Conservation (phyloP, 1,284 basidiomycete species). For the Leccinum solheimii region DNA sequence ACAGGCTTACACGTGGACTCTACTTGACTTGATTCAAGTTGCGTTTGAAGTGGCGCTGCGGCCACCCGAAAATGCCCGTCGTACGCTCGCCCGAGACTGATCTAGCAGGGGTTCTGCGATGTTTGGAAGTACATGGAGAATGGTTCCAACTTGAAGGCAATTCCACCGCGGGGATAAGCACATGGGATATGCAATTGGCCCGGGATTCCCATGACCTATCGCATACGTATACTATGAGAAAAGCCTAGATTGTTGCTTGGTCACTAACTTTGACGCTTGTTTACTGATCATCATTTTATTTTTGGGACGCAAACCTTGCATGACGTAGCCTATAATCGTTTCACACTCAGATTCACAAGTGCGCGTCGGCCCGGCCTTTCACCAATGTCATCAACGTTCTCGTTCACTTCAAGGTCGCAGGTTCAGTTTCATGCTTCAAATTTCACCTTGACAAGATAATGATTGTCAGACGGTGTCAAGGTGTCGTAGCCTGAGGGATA, state of each 20-base stretch:
- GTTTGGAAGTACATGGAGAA: neutral
- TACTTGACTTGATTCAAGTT: neutral
- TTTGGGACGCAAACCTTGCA: neutral
- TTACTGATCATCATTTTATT: neutral
- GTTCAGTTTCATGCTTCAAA: neutral
- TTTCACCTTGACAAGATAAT: neutral
- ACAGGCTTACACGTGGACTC: neutral
- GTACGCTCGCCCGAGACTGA: neutral
- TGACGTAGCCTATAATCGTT: neutral
- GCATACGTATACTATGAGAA: neutral
- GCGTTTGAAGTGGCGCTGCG: neutral
- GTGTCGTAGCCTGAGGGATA: too few relatives aligned
- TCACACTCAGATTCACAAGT: neutral
- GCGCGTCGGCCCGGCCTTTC: neutral
- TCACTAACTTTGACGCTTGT: conserved; percentile 1
- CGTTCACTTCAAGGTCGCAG: neutral
- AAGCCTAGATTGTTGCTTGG: neutral
- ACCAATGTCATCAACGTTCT: neutral
- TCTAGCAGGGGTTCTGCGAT: neutral
- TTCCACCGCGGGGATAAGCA: neutral
- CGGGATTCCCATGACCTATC: neutral
- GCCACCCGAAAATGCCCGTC: neutral
- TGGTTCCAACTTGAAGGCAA: neutral
- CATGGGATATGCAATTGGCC: neutral
- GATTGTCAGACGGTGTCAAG: too few relatives aligned